Percentiles rank a stretch among this genome's conserved stretches.
Conservation (phyloP, 169 alveolate genomes). For the Plasmodium chabaudi region DNA sequence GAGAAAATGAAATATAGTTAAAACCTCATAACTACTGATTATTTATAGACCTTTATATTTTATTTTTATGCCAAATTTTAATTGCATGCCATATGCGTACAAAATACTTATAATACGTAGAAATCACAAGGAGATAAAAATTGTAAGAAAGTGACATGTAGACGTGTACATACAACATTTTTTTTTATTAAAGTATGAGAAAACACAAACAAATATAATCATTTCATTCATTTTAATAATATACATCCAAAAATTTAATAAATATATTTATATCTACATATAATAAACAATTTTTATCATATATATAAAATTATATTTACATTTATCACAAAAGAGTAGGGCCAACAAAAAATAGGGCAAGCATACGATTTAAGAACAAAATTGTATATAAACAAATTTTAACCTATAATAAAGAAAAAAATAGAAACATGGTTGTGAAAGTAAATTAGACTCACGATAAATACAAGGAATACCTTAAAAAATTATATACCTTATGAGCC, state of each 20-base stretch:
- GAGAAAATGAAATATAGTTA: not conserved
- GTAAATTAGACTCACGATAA: too few relatives aligned
- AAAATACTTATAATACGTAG: too few relatives aligned
- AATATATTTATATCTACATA: not conserved
- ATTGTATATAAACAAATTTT: too few relatives aligned
- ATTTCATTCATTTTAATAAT: slow-evolving; percentile 12
- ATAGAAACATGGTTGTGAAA: too few relatives aligned
- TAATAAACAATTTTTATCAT: not conserved
- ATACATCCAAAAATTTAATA: slow-evolving; percentile 6
- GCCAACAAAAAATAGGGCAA: slow-evolving; percentile 3
- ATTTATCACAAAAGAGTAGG: not conserved
- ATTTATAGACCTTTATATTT: not conserved
- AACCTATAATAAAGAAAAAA: too few relatives aligned
- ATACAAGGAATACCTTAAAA: too few relatives aligned
- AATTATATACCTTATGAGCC: too few relatives aligned
- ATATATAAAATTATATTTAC: slow-evolving; percentile 7
- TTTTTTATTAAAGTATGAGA: slow-evolving; percentile 17
- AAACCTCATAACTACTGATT: not conserved
- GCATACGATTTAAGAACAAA: not conserved
- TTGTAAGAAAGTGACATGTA: not conserved
- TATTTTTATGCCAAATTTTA: not conserved
- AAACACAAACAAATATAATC: slow-evolving; percentile 12
- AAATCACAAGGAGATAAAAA: slow-evolving; percentile 4
- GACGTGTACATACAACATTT: slow-evolving; percentile 56
- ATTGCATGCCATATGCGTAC: too few relatives aligned